These are phyloP conservation scores for Panicum virgatum DNA, from an alignment of 202 grass and related monocot species.

Conservation along the genomic window DNA sequence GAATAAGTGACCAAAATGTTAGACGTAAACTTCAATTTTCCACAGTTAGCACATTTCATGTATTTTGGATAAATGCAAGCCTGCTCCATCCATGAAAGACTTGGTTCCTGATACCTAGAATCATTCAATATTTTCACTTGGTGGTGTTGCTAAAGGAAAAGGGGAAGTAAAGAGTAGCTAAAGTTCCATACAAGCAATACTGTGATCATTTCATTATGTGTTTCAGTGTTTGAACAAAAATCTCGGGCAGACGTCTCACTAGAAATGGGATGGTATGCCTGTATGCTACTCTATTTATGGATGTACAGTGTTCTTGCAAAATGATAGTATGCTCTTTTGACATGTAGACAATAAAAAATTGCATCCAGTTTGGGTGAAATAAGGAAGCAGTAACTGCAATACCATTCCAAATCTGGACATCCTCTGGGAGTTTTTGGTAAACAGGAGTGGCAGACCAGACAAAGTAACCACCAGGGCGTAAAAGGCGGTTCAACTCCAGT, in stretches of 20 bases:
- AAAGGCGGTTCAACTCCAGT: conserved; percentile 87
- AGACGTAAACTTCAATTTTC: conserved; percentile 25
- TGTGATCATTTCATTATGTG: neutral
- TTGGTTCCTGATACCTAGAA: neutral
- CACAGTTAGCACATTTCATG: neutral
- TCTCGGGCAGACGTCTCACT: no score
- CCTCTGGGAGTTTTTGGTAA: conserved; percentile 82
- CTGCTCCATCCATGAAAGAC: neutral
- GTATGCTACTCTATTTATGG: neutral
- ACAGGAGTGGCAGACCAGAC: conserved; percentile 98
- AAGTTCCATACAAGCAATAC: neutral
- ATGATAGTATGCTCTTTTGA: neutral
- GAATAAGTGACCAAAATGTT: conserved; percentile 4
- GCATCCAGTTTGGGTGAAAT: neutral
- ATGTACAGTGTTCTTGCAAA: neutral
- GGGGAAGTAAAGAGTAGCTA: neutral
- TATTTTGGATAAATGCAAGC: neutral
- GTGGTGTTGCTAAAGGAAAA: neutral
- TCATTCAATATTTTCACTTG: neutral
- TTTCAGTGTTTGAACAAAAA: neutral
- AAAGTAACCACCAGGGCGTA: conserved; percentile 97
- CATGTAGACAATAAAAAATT: neutral
- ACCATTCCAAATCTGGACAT: conserved; percentile 95
- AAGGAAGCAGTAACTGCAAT: conserved; percentile 5
- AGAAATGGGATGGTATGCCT: no score